Base-by-base conservation (phyloP, 1,284 basidiomycete species). In the Cryptococcus amylolentus region DNA sequence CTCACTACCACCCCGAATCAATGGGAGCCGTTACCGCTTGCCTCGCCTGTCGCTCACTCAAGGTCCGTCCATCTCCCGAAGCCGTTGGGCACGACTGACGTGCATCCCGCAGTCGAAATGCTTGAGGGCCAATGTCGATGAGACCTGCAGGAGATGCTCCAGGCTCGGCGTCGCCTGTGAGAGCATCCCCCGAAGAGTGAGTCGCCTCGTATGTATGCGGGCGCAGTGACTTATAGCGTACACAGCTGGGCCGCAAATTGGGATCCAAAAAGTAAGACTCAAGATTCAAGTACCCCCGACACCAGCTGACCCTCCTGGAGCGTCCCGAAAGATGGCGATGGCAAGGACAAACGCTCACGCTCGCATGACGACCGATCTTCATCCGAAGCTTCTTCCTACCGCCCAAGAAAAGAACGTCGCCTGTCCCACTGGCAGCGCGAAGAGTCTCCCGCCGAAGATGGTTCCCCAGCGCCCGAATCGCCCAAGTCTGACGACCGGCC, bases 11-110 rank as follows among this genome's bases (percentile, higher is more conserved):
- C 23, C 23, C 23, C 23, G 23, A 2, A 35, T 35, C 31, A 1
- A 35, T 35, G 31, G 31, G 31, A 2, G 57, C 57, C 2, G 47
- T 62, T 16, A 58, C 56, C 2, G 62, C 62, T 5, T 61, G 62
- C 46, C 41, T 58, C 37, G 56, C 54, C 8, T 63, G 62, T 26
- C 48, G 58, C 23, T 31, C 46, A n/a, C 40, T 57, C 9, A 63
- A 61, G 40, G 61, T 63, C 42, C 35, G 55, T 49, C 28, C 10
- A 16, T 23, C 20, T 49, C 31, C 18, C 48, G 16, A 4, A 31
- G 16, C 27, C 7, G 6, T 35, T 7, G 10, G 2, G 4, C 31
- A 10, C 31, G 4, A 35, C 31, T 35, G 4, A 35, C 10, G 10
- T 3, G 1, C 31, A 35, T 6, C 31, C 31, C 10, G 23, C 23